Evolutionary conservation across 2,329 filamentous ascomycete species (phyloP).

Genomic region (Penicillium sp.): DNA sequence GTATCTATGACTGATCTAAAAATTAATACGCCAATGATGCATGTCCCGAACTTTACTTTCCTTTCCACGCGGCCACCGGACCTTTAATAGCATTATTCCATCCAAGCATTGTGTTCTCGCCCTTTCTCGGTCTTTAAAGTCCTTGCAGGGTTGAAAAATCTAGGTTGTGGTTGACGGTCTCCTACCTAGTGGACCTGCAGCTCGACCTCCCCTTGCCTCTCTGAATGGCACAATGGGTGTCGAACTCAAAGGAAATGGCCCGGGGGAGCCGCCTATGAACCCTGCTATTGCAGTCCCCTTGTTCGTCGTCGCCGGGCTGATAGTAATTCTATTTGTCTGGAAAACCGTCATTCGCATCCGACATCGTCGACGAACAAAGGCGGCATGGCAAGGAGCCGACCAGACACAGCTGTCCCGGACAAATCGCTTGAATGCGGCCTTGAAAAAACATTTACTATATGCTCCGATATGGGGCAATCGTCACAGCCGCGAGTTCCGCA

Average conservation of each 20-base stretch:
- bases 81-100: neutral
- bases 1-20: neutral
- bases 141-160: conserved; percentile 13
- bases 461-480: conserved; percentile 69
- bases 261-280: conserved; percentile 32
- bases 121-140: neutral
- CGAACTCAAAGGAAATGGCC: conserved; percentile 26
- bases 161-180: conserved; percentile 12
- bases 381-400: conserved; percentile 18
- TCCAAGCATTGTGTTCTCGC: neutral
- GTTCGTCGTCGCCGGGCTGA: conserved; percentile 26
- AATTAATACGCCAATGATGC: conserved; percentile 14
- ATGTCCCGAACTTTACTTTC: conserved; percentile 4
- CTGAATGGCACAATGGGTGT: conserved; percentile 31
- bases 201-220: neutral
- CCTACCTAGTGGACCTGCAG: conserved; percentile 1
- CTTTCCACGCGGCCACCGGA: neutral
- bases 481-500: conserved; percentile 69
- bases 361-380: conserved; percentile 25
- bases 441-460: conserved; percentile 45
- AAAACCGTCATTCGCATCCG: conserved; percentile 23
- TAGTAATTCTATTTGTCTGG: conserved; percentile 25
- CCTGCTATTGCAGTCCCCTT: conserved; percentile 32
- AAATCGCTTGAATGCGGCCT: conserved; percentile 14
- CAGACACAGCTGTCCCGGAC: conserved; percentile 22